Evolutionary conservation across 345 rosid genomes (phyloP).

Genomic region (Hibiscus tridactylites): DNA sequence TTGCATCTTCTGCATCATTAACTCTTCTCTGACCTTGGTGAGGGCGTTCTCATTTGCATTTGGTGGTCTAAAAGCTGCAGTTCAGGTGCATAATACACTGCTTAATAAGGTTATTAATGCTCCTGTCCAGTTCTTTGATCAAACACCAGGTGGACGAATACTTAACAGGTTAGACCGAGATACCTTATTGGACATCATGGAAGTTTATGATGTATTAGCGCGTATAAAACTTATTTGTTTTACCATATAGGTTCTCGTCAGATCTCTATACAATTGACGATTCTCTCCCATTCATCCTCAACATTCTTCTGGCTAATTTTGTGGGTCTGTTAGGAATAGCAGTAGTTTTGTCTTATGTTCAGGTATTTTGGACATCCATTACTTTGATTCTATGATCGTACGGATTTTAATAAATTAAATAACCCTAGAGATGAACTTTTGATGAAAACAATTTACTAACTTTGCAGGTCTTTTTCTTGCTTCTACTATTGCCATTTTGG

Average conservation of each 20-base stretch:
- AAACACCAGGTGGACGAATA: constrained; percentile 93
- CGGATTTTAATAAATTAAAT: neutral
- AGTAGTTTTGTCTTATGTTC: constrained; percentile 75
- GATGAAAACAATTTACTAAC: neutral
- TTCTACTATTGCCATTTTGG: constrained; percentile 84
- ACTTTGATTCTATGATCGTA: constrained; percentile 1
- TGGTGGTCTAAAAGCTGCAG: constrained; percentile 84
- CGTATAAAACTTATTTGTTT: constrained; percentile 1
- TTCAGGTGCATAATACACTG: constrained; percentile 54
- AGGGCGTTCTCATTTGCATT: constrained; percentile 95
- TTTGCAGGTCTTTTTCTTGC: constrained; percentile 67
- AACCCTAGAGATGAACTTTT: neutral
- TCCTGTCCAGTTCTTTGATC: constrained; percentile 79
- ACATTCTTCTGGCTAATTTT: constrained; percentile 86
- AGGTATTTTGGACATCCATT: constrained; percentile 40
- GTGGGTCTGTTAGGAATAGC: constrained; percentile 82
- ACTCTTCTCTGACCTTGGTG: constrained; percentile 64
- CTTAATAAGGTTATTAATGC: constrained; percentile 67
- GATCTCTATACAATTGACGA: constrained; percentile 93
- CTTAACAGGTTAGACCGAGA: constrained; percentile 65
- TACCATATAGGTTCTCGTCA: constrained; percentile 61
- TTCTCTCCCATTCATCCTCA: constrained; percentile 92
- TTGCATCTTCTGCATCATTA: constrained; percentile 62
- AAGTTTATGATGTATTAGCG: constrained; percentile 10
- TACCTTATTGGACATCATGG: constrained; percentile 1